Evolutionary conservation across 164 flowering plant species (phyloP).

Genomic region (Kalanchoe fedtschenkoi): DNA sequence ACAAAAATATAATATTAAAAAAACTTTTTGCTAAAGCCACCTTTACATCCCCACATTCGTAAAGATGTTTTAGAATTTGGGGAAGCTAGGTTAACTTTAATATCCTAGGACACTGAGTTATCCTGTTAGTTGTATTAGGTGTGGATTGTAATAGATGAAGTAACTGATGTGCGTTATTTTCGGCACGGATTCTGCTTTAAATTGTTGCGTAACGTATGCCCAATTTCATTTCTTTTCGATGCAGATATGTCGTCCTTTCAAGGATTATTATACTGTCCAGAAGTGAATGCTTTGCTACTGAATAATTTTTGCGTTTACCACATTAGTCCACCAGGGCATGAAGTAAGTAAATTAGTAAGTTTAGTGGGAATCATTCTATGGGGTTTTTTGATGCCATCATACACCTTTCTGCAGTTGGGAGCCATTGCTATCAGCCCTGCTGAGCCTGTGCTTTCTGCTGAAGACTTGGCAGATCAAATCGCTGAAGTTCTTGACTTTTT

Average conservation of each 20-base stretch:
- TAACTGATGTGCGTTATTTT: background rate
- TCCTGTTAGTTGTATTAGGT: background rate
- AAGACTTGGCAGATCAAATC: conserved; percentile 63
- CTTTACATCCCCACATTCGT: too few relatives aligned
- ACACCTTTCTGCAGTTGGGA: conserved; percentile 51
- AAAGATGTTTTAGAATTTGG: too few relatives aligned
- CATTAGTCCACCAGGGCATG: conserved; percentile 84
- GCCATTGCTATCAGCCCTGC: conserved; percentile 40
- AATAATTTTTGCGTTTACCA: conserved; percentile 85
- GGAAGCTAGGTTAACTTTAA: too few relatives aligned
- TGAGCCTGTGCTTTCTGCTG: conserved; percentile 35
- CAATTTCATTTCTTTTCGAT: background rate
- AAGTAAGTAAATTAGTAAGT: conserved; percentile 15
- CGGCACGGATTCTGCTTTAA: background rate
- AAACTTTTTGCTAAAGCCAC: too few relatives aligned
- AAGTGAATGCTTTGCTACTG: conserved; percentile 68
- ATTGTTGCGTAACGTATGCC: background rate
- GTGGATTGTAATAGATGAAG: background rate
- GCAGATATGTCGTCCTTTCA: conserved; percentile 77
- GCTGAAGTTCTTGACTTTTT: conserved; percentile 48
- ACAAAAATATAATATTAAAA: too few relatives aligned
- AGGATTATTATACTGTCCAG: conserved; percentile 79
- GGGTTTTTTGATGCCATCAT: conserved; percentile 11
- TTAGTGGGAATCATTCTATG: background rate
- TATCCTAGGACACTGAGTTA: too few relatives aligned